Evolutionary conservation across 1,284 basidiomycete species (phyloP), one percentile per base, ranked within the genome.

Genomic region (Hemileccinum hortonii): DNA sequence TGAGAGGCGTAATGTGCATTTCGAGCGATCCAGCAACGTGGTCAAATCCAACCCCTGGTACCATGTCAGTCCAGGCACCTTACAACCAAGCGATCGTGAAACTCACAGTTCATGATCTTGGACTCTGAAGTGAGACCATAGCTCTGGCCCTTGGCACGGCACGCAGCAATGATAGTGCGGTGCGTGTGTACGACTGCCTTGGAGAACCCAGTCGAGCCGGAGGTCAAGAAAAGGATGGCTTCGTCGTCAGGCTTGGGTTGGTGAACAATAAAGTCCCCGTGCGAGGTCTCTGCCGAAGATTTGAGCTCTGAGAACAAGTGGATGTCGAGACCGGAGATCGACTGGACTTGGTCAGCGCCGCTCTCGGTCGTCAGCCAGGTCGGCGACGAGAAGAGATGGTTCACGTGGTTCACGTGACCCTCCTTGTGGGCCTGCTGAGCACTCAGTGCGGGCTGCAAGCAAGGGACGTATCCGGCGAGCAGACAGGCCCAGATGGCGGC

Each of bases 11-110:
- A 0, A 67, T 21, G 33, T 69, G 66, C 67, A 69, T 66, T 36
- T 69, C 64, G 8, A 66, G 55, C 8, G 70, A 70, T 7, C 69
- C 69, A 15, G 70, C 70, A 43, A 73, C 70, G 47, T 72, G 71
- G 38, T 73, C 69, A 36, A 72, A 67, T 16, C 69, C 69, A 30
- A 73, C 70, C 71, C 68, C 64, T 65, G 35, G 22, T 29, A 9
- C 38, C 6, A 21, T 1, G 10, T 62, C 24, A 52, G 21, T 33
- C 5, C 11, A 29, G 6, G 6, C 14, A 15, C 14, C 2, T 32
- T 12, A 32, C 30, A 14, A 32, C 3, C 14, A 32, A 32, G 40
- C 4, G 6, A 2, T 40, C 39, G 19, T 9, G 4, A 41, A 39
- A 37, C 66, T 54, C 21, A 67, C 63, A 65, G 26, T 65, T 65